Base-by-base conservation (phyloP, 768 basidiomycete species). In the Leucosporidium scottii region DNA sequence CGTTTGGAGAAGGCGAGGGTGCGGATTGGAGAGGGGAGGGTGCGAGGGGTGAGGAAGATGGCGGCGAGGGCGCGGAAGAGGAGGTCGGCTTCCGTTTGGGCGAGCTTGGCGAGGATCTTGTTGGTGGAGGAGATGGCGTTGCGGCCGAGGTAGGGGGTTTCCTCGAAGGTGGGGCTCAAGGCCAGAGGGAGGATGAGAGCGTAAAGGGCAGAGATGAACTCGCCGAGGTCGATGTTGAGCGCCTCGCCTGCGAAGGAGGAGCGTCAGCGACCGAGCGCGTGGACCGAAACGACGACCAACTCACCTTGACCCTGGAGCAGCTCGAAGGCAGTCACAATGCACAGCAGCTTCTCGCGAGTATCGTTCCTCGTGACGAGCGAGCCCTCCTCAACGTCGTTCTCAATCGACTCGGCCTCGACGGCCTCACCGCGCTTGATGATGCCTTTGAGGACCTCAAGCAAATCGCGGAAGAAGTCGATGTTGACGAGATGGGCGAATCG, bases 251-350 rank as follows among this genome's bases (percentile, higher is more conserved):
- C 30, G 64, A 0, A 12, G 28, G 13, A 50, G n/a, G 21, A 4
- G 5, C 2, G 67, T 10, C 60, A 47, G 53, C 57, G 31, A 20
- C 30, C 5, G 21, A 23, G 23, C 15, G 34, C 34, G 34, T 36
- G 34, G 59, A 58, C 54, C 53, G 44, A 48, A 21, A 59, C 55
- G 73, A 31, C 68, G 59, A 71, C 77, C 34, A 10, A 34, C 34
- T 48, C 31, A 79, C 94, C 96, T 85, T 99, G 96, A 31, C 96
- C 96, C 18, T 90, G 89, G 51, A 98, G 84, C 58, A 99, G 85
- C 76, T 97, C 93, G 75, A 97, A 97, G n/a, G 94, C 96, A 50
- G 96, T 96, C 66, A 90, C 86, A 74, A 98, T 91, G 75, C 91
- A 96, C 69, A 87, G 80, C 67, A 99, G 81, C 39, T 78, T 74